Conservation (phyloP, 176 grass and related monocot genomes). For the Cymbopogon citratus region DNA sequence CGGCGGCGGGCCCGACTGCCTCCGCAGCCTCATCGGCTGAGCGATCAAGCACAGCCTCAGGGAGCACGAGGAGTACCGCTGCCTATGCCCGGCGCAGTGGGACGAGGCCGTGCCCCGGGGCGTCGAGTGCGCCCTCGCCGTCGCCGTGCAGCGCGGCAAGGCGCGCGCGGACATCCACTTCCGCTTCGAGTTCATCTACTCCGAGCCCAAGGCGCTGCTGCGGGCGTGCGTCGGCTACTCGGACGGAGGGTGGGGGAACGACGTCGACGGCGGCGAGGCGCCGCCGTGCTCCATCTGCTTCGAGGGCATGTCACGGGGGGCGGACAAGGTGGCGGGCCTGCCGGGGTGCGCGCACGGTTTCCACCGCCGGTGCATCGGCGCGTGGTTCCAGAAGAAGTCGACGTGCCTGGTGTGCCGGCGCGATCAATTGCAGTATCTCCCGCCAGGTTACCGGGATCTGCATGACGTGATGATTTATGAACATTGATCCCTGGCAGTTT, state of each 20-base stretch:
- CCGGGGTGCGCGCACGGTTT: not conserved
- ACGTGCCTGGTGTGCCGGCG: not conserved
- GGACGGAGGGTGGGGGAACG: too few relatives aligned
- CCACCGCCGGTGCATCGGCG: not conserved
- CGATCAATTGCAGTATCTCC: not conserved
- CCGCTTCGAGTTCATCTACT: not conserved
- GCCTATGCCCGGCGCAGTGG: not conserved
- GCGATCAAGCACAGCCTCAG: too few relatives aligned
- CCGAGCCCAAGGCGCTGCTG: not conserved
- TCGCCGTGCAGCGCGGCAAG: not conserved
- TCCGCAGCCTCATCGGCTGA: not conserved
- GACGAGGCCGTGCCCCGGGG: not conserved
- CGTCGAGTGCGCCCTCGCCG: not conserved
- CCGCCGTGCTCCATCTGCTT: not conserved
- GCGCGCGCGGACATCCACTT: not conserved
- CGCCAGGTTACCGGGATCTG: not conserved
- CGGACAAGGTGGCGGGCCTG: not conserved
- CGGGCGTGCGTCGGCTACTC: too few relatives aligned
- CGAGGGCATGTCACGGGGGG: not conserved
- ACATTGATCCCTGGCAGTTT: too few relatives aligned
- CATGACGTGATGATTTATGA: not conserved
- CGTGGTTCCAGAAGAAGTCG: not conserved
- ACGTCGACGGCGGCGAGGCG: not conserved
- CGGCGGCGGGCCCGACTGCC: not conserved
- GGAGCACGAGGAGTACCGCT: not conserved